phyloP scores from a whole-genome alignment of 495 filamentous ascomycete genomes.

The Aspergillus nanangensis region DNA sequence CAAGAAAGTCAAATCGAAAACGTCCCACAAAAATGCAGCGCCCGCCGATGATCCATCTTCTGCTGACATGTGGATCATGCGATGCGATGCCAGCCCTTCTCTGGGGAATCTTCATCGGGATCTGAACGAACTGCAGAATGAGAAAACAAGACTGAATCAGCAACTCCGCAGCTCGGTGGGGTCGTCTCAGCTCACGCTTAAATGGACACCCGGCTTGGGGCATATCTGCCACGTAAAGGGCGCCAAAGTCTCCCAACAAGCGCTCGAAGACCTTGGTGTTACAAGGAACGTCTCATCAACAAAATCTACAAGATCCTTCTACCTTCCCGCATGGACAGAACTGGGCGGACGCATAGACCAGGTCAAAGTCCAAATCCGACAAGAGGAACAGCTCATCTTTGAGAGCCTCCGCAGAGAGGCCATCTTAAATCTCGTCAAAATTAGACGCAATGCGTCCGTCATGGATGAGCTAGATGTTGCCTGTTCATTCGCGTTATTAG shows the following conservation, averaged over 20 bases:
- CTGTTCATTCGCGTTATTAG: conserved; percentile 75
- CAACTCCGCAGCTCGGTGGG: conserved; percentile 52
- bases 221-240: conserved; percentile 91
- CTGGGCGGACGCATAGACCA: conserved; percentile 73
- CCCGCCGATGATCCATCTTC: conserved; percentile 27
- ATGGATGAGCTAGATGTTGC: conserved; percentile 90
- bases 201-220: conserved; percentile 78
- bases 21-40: conserved; percentile 19
- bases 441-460: conserved; percentile 81
- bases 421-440: conserved; percentile 69
- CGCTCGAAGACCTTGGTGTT: conserved; percentile 37
- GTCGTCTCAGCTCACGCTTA: conserved; percentile 63
- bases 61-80: conserved; percentile 82
- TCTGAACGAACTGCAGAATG: conserved; percentile 51
- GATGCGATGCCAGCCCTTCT: conserved; percentile 58
- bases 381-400: conserved; percentile 76
- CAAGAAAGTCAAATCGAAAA: conserved; percentile 37
- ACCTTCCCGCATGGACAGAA: conserved; percentile 75
- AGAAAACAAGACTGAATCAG: conserved; percentile 56
- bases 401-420: conserved; percentile 66
- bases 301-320: conserved; percentile 80
- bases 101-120: conserved; percentile 63
- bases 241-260: conserved; percentile 54
- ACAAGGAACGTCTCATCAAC: conserved; percentile 67
- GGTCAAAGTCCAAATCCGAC: conserved; percentile 65